These are phyloP conservation scores for Termitomyces sp. DNA, from an alignment of 768 basidiomycete genomes.

Conservation along the genomic window DNA sequence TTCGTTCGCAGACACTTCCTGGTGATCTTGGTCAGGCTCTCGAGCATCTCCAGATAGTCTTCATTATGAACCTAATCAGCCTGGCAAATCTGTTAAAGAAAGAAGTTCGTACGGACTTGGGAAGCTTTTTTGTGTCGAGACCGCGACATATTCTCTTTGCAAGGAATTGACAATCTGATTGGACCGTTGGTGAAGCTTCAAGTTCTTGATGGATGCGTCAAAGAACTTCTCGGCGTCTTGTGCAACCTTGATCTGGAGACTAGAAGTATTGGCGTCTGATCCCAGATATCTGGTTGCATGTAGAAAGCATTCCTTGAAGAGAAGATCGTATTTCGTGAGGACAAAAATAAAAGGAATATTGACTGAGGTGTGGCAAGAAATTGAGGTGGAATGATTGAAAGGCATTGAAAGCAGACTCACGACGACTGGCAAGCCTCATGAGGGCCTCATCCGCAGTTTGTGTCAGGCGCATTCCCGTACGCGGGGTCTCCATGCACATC, in stretches of 20 bases:
- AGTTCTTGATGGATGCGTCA: background rate
- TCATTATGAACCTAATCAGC: no score
- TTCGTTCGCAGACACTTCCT: background rate
- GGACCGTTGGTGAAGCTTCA: background rate
- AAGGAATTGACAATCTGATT: background rate
- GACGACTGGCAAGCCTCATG: background rate
- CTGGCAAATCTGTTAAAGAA: no score
- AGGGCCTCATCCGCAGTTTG: background rate
- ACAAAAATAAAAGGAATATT: background rate
- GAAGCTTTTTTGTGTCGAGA: background rate
- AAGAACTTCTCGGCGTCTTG: background rate
- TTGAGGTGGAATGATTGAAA: background rate
- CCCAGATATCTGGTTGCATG: background rate
- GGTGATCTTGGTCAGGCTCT: background rate
- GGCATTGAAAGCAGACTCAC: background rate
- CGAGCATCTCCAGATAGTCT: background rate
- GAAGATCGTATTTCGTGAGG: background rate
- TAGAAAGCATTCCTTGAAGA: background rate
- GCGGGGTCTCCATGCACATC: background rate
- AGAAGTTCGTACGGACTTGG: background rate
- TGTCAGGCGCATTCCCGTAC: background rate
- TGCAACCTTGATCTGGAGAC: no score
- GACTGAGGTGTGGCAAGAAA: background rate
- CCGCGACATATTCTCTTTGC: background rate
- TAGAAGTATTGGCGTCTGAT: background rate